These are phyloP conservation scores for Dacryopinax primogenitus DNA, from an alignment of 768 basidiomycete species.

Conservation along the genomic window DNA sequence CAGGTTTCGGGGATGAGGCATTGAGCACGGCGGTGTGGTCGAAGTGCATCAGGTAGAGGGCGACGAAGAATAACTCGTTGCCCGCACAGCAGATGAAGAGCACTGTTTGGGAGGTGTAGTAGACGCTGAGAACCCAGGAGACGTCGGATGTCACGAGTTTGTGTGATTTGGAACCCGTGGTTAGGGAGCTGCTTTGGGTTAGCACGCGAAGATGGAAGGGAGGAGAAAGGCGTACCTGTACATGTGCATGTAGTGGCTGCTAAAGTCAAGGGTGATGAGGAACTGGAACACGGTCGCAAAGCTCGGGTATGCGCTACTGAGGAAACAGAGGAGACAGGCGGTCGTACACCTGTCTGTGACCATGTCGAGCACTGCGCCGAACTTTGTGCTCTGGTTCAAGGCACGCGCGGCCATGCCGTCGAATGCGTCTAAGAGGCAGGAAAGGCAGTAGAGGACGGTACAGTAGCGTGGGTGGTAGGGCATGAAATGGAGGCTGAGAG, in stretches of 20 bases:
- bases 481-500: conserved; percentile 81
- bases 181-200: conserved; percentile 55
- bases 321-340: conserved; percentile 84
- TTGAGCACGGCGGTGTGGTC: conserved; percentile 51
- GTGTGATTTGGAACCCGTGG: conserved; percentile 85
- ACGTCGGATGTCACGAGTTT: conserved; percentile 88
- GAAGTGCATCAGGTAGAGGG: conserved; percentile 88
- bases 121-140: conserved; percentile 77
- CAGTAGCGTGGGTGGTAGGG: conserved; percentile 87
- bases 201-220: neutral
- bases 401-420: conserved; percentile 87
- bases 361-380: conserved; percentile 98
- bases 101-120: conserved; percentile 75
- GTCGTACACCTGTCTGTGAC: conserved; percentile 99
- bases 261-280: conserved; percentile 93
- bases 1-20: conserved; percentile 16
- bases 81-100: conserved; percentile 88
- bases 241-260: conserved; percentile 99
- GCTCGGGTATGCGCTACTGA: conserved; percentile 78
- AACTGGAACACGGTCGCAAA: conserved; percentile 81
- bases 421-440: conserved; percentile 86
- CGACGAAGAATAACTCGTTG: conserved; percentile 93
- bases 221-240: conserved; percentile 58
- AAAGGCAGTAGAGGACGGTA: conserved; percentile 77
- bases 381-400: conserved; percentile 83